Percentiles rank a stretch among this genome's conserved stretches.
phyloP scores from a whole-genome alignment of 768 basidiomycete species.

The Mycena rebaudengoi region DNA sequence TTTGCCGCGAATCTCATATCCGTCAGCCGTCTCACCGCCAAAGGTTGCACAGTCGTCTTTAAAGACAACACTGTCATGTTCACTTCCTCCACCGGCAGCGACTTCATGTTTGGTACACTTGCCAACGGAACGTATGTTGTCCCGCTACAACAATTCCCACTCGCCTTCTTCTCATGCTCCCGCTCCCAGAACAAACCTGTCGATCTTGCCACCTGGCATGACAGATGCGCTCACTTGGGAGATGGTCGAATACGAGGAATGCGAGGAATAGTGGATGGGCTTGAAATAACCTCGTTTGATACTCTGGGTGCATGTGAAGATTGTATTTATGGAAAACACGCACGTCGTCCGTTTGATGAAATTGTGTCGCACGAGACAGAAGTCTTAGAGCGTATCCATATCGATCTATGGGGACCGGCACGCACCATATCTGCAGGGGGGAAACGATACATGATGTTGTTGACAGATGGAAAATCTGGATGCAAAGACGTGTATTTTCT shows the following conservation, averaged over 20 bases:
- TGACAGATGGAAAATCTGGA: neutral
- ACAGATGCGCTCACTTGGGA: neutral
- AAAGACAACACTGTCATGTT: neutral
- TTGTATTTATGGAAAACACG: neutral
- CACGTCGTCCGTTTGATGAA: neutral
- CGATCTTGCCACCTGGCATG: neutral
- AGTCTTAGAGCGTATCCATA: neutral
- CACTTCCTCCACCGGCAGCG: neutral
- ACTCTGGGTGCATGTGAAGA: neutral
- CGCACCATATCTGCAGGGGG: neutral
- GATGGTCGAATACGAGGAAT: neutral
- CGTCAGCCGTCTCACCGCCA: neutral
- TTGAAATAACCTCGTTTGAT: neutral
- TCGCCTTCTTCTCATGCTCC: neutral
- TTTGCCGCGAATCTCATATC: neutral
- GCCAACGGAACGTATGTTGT: neutral
- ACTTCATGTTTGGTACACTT: neutral
- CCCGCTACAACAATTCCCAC: neutral
- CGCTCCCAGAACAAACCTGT: neutral
- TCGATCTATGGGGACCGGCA: neutral
- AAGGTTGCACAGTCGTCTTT: neutral
- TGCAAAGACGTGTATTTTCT: neutral
- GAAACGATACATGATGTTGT: neutral
- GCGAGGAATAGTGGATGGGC: neutral
- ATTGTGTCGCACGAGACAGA: neutral